Conservation (phyloP, 208 protist genomes). For the Herpetomonas tarakana region DNA sequence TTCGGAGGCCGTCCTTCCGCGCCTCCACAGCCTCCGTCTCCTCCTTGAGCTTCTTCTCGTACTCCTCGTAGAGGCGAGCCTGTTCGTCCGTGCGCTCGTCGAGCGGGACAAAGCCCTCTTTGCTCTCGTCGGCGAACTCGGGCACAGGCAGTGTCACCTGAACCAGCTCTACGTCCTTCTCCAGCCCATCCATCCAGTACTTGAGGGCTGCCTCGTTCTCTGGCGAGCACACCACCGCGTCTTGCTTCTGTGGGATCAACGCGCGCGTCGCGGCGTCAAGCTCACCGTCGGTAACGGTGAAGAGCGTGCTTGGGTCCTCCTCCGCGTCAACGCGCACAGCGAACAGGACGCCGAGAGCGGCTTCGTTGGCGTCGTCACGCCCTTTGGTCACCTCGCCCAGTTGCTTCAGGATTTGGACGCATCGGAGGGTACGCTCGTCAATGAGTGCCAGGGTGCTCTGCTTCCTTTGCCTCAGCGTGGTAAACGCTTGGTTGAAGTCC, state of each 20-base stretch:
- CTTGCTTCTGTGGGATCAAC: conserved; percentile 28
- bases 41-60: conserved; percentile 78
- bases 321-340: conserved; percentile 39
- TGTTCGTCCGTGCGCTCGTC: conserved; percentile 89
- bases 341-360: conserved; percentile 29
- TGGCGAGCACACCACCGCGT: conserved; percentile 28
- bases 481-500: conserved; percentile 65
- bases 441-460: conserved; percentile 45
- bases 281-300: conserved; percentile 76
- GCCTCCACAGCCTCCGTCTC: conserved; percentile 59
- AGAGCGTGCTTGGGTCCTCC: conserved; percentile 64
- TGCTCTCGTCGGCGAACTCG: conserved; percentile 70
- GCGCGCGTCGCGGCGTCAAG: conserved; percentile 53
- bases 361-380: not conserved
- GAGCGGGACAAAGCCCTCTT: conserved; percentile 61
- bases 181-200: conserved; percentile 91
- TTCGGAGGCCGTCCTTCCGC: conserved; percentile 52
- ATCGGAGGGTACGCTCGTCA: conserved; percentile 76
- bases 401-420: conserved; percentile 69
- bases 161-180: conserved; percentile 73
- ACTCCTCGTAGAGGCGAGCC: conserved; percentile 57
- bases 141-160: conserved; percentile 58
- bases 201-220: conserved; percentile 75
- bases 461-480: conserved; percentile 55
- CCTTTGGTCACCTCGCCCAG: conserved; percentile 31